Evolutionary conservation across 2,329 filamentous ascomycete genomes (phyloP).

Genomic region (Trichoderma hamatum): DNA sequence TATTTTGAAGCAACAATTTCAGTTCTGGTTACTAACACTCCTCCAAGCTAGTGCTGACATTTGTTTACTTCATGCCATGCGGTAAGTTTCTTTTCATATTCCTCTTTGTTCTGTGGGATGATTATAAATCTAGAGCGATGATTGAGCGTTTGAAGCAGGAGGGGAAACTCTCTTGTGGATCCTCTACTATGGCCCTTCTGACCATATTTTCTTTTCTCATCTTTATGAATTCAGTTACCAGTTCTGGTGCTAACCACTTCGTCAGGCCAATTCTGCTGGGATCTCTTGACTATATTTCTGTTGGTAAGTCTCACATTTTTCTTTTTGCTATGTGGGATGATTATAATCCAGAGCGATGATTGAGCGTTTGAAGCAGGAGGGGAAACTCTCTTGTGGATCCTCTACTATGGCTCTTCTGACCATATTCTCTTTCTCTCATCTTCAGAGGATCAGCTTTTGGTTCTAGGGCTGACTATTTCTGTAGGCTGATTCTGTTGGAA

Average conservation of each 20-base stretch:
- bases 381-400: background rate
- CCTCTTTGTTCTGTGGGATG: background rate
- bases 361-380: background rate
- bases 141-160: too few relatives aligned
- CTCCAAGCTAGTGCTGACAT: too few relatives aligned
- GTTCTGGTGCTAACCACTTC: too few relatives aligned
- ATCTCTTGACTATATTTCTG: too few relatives aligned
- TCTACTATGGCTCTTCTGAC: background rate
- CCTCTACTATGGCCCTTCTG: background rate
- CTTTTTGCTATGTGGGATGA: too few relatives aligned
- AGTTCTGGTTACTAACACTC: too few relatives aligned
- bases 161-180: background rate
- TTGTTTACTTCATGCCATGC: too few relatives aligned
- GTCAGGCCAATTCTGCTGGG: too few relatives aligned
- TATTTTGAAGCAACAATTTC: background rate
- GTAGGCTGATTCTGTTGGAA: background rate
- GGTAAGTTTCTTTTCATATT: background rate
- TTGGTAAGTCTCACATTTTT: too few relatives aligned
- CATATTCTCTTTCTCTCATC: background rate
- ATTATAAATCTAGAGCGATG: too few relatives aligned
- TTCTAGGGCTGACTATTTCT: background rate
- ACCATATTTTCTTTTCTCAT: background rate
- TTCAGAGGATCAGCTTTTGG: background rate
- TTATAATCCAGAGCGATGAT: background rate
- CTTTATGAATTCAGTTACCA: too few relatives aligned